Base-by-base conservation (phyloP, 306 rosid genomes). In the Prunus mume region DNA sequence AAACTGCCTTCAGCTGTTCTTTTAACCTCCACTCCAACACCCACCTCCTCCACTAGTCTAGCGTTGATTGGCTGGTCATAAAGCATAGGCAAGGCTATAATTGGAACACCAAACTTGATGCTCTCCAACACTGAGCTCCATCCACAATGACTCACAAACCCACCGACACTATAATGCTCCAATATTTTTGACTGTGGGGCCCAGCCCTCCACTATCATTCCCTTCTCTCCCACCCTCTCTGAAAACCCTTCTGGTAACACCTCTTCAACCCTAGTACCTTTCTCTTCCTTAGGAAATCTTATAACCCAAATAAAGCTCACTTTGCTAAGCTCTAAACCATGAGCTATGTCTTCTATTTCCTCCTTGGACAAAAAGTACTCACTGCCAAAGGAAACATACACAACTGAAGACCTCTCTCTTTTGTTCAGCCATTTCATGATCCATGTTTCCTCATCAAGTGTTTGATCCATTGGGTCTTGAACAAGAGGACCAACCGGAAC, bases 401-500 rank as follows among this genome's bases (percentile, higher is more conserved):
- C 60, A 20, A 55, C 6, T 14, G 61, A 55, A 55, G 61, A 20
- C 24, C 25, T 55, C 12, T n/a, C 61, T 24, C 60, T 55, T 55
- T 55, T 19, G 61, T 55, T 55, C 5, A 55, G 13, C 61, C 61
- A 55, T 10, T 55, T 15, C 25, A 55, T 55, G 27, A 55, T 55
- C 61, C 13, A 14, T 3, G 61, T 19, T 14, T 55, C 61, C 61
- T 55, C 13, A 14, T n/a, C 61, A 5, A 9, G 3, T 9, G 9
- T 55, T 55, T 55, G 61, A 9, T n/a, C 61, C 61, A 55, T 8
- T n/a, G 13, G 49, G 0, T 78, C 83, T 52, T 69, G 28, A 64
- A 83, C 80, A 1, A 83, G 73, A 15, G 83, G 65, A n/a, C 83
- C 83, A 3, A 75, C 78, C 0, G 79, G 83, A 19, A 79, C 66